phyloP scores from a whole-genome alignment of 2,329 filamentous ascomycete species.

The Fusarium chuoi region DNA sequence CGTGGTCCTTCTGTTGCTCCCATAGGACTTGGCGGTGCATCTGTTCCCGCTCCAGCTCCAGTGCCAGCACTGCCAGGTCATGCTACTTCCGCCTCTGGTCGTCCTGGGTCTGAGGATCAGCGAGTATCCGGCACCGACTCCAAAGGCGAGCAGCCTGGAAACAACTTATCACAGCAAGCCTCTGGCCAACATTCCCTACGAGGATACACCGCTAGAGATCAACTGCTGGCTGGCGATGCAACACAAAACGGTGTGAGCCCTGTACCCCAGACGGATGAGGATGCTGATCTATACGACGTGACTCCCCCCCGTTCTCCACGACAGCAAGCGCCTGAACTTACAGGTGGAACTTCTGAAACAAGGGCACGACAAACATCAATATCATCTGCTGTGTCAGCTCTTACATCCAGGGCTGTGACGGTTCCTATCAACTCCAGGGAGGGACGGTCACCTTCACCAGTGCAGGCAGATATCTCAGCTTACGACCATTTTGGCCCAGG shows the following conservation, averaged over 20 bases:
- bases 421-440: constrained; percentile 18
- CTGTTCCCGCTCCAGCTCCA: constrained; percentile 39
- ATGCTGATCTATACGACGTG: constrained; percentile 59
- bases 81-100: background rate
- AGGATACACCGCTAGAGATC: constrained; percentile 48
- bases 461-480: constrained; percentile 8
- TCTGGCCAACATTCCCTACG: constrained; percentile 50
- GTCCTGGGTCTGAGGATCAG: background rate
- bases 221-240: constrained; percentile 39
- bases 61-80: constrained; percentile 17
- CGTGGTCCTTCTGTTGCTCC: constrained; percentile 60
- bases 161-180: constrained; percentile 22
- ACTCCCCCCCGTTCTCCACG: constrained; percentile 58
- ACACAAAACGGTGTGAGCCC: constrained; percentile 49
- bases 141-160: constrained; percentile 12
- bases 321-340: constrained; percentile 7
- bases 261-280: constrained; percentile 43
- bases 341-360: constrained; percentile 3
- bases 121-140: background rate
- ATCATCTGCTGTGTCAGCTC: constrained; percentile 30
- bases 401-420: constrained; percentile 17
- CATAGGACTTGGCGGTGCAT: constrained; percentile 39
- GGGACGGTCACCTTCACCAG: constrained; percentile 4
- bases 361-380: constrained; percentile 18
- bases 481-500: constrained; percentile 1